Conservation (phyloP, 495 filamentous ascomycete genomes). For the Xylaria telfairii region DNA sequence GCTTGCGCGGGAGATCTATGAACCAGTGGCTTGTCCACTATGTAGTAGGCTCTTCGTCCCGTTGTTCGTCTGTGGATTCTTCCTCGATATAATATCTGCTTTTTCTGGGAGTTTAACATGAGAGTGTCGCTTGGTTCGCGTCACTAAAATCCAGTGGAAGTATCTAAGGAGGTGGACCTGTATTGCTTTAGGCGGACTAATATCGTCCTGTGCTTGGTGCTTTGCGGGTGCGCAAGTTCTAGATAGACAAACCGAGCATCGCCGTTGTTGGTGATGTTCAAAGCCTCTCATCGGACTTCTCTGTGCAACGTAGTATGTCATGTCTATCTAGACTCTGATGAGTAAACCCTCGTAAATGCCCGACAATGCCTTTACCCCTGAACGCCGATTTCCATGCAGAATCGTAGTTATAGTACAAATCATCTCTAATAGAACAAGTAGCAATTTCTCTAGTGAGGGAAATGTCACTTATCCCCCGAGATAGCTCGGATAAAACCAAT, state of each 20-base stretch:
- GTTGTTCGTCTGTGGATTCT: conserved; percentile 23
- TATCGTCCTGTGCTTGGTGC: conserved; percentile 7
- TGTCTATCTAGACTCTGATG: conserved; percentile 10
- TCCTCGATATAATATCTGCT: not conserved
- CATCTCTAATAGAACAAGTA: not conserved
- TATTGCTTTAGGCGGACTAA: not conserved
- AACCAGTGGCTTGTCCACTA: conserved; percentile 18
- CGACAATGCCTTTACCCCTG: conserved; percentile 17
- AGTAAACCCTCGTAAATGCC: conserved; percentile 29
- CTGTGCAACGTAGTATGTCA: conserved; percentile 6
- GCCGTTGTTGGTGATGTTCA: conserved; percentile 36
- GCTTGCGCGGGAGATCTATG: conserved; percentile 22
- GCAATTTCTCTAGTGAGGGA: not conserved
- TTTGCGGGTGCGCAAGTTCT: conserved; percentile 21
- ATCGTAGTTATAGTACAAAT: conserved; percentile 11
- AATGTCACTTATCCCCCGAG: conserved; percentile 39
- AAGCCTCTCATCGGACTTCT: conserved; percentile 27
- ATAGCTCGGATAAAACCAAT: conserved; percentile 51
- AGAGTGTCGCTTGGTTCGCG: not conserved
- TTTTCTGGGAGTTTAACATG: conserved; percentile 19
- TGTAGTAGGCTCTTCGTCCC: conserved; percentile 23
- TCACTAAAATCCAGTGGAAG: not conserved
- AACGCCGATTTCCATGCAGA: conserved; percentile 33
- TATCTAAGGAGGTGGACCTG: not conserved
- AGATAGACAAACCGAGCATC: conserved; percentile 41